Percentiles rank a stretch among this genome's conserved stretches.
Evolutionary conservation across 768 basidiomycete species (phyloP).

Genomic region (Suillus lakei): DNA sequence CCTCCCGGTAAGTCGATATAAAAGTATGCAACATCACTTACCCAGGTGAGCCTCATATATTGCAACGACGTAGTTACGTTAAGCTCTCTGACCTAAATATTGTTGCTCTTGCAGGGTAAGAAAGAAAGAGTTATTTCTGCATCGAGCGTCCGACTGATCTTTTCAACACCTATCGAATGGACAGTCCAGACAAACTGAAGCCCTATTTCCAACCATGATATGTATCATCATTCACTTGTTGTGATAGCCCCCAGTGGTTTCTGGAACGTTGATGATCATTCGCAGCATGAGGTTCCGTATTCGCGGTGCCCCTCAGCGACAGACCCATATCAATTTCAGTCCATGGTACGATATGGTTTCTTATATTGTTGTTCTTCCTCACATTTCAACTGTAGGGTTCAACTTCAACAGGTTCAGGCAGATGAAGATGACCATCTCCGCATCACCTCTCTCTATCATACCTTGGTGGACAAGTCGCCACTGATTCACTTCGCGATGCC

Average conservation of each 20-base stretch:
- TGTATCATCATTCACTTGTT: not conserved
- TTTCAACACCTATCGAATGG: slow-evolving; percentile 72
- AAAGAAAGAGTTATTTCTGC: no score
- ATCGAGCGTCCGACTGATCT: slow-evolving; percentile 14
- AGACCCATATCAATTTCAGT: no score
- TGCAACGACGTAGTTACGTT: slow-evolving; percentile 8
- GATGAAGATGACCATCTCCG: slow-evolving; percentile 27
- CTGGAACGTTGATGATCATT: slow-evolving; percentile 44
- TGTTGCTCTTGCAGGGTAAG: slow-evolving; percentile 70
- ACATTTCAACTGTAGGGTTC: slow-evolving; percentile 25
- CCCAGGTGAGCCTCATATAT: slow-evolving; percentile 55
- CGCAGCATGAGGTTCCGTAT: slow-evolving; percentile 45
- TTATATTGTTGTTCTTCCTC: not conserved
- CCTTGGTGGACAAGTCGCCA: slow-evolving; percentile 32
- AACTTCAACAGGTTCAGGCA: slow-evolving; percentile 17
- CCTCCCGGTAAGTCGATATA: slow-evolving; percentile 62
- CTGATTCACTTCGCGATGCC: slow-evolving; percentile 36
- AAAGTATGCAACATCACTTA: slow-evolving; percentile 79
- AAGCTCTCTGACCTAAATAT: slow-evolving; percentile 33
- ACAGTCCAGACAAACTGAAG: no score
- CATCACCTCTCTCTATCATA: slow-evolving; percentile 42
- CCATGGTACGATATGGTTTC: slow-evolving; percentile 31
- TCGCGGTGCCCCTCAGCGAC: slow-evolving; percentile 40
- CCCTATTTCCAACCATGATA: not conserved
- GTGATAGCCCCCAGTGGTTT: slow-evolving; percentile 36